These are phyloP conservation scores for Tuber umbilicatum DNA, from an alignment of 495 filamentous ascomycete genomes.

Conservation along the genomic window DNA sequence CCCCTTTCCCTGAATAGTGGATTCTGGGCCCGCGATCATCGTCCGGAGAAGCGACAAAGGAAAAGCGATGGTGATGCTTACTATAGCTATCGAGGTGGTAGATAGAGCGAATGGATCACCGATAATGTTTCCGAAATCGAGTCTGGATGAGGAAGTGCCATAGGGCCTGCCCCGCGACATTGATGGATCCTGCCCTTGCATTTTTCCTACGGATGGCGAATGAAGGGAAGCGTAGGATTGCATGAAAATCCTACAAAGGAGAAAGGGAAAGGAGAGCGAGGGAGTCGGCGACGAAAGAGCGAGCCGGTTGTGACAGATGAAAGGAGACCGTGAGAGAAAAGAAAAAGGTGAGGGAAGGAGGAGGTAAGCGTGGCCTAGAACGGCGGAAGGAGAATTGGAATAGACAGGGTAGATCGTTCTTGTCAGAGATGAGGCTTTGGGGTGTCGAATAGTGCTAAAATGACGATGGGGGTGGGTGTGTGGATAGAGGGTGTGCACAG, in stretches of 20 bases:
- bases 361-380: constrained; percentile 38
- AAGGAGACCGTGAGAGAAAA: constrained; percentile 14
- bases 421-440: constrained; percentile 29
- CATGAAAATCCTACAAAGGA: constrained; percentile 48
- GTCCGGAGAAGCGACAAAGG: constrained; percentile 5
- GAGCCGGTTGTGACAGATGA: constrained; percentile 27
- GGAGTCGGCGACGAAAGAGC: constrained; percentile 34
- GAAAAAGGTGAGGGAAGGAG: constrained; percentile 24
- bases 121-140: constrained; percentile 78
- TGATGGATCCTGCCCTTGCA: constrained; percentile 56
- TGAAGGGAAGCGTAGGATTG: constrained; percentile 65
- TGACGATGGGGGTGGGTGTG: constrained; percentile 24
- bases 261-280: constrained; percentile 43
- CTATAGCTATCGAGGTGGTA: constrained; percentile 83
- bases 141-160: constrained; percentile 49
- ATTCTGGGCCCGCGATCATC: neutral
- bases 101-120: constrained; percentile 95
- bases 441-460: constrained; percentile 27
- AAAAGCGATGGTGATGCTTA: constrained; percentile 48
- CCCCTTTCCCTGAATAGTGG: neutral
- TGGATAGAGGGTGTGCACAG: constrained; percentile 10
- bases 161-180: constrained; percentile 47
- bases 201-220: constrained; percentile 74
- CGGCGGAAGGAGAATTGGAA: constrained; percentile 39
- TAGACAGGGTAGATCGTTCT: constrained; percentile 29